Evolutionary conservation across 2,329 filamentous ascomycete genomes (phyloP).

Genomic region (Pochonia chlamydosporia): DNA sequence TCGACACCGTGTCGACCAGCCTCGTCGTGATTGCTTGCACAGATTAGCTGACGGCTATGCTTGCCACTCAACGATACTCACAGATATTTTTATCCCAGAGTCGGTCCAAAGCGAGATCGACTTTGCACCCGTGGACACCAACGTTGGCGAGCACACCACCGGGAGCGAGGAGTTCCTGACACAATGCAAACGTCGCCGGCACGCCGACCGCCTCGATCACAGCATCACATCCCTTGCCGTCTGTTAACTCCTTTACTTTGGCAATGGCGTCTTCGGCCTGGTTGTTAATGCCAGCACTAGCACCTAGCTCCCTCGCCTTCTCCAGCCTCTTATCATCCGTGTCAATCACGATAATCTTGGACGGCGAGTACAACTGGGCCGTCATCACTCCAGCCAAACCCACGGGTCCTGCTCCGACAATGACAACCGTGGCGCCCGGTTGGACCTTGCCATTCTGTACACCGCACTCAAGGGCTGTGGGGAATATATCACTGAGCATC

Average conservation of each 20-base stretch:
- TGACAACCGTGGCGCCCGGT: constrained; percentile 45
- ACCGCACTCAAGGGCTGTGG: constrained; percentile 50
- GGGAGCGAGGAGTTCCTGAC: constrained; percentile 45
- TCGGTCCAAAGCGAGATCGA: constrained; percentile 44
- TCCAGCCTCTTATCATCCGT: constrained; percentile 40
- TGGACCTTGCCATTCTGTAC: constrained; percentile 44
- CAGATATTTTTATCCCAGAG: constrained; percentile 50
- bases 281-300: constrained; percentile 37
- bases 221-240: constrained; percentile 47
- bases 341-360: constrained; percentile 46
- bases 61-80: constrained; percentile 21
- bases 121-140: constrained; percentile 51
- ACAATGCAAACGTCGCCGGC: constrained; percentile 45
- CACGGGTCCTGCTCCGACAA: constrained; percentile 51
- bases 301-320: constrained; percentile 42
- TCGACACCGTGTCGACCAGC: constrained; percentile 41
- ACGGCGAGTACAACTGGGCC: constrained; percentile 47
- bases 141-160: constrained; percentile 52
- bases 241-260: constrained; percentile 36
- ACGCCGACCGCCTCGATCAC: constrained; percentile 55
- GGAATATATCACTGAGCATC: constrained; percentile 50
- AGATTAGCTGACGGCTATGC: background rate
- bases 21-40: constrained; percentile 36
- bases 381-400: constrained; percentile 50
- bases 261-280: constrained; percentile 27